Conservation (phyloP, 352 stramenopile species). For the Chrysophaeum taylorii region DNA sequence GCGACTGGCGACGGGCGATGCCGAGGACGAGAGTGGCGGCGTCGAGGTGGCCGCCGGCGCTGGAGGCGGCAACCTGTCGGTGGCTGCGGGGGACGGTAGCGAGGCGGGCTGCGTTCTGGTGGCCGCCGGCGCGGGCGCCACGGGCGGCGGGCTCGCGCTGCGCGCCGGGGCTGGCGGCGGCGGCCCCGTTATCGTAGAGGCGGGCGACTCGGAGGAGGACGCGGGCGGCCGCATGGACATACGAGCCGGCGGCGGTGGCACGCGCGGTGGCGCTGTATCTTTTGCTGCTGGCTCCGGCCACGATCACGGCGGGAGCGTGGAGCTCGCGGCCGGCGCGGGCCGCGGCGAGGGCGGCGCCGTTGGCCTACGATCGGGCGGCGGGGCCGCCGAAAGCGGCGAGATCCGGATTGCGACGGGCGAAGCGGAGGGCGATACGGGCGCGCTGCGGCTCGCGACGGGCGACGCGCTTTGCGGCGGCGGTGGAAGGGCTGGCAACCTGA, state of each 20-base stretch:
- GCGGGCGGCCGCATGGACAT: slow-evolving; percentile 20
- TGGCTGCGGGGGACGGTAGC: slow-evolving; percentile 4
- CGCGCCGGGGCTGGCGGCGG: slow-evolving; percentile 13
- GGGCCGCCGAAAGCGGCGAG: not conserved
- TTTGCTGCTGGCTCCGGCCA: slow-evolving; percentile 29
- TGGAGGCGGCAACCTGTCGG: not conserved
- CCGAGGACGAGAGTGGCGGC: not conserved
- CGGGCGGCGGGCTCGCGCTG: slow-evolving; percentile 11
- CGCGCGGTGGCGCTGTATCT: slow-evolving; percentile 20
- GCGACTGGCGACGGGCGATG: too few relatives aligned
- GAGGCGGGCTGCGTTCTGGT: slow-evolving; percentile 13
- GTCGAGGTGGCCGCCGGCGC: slow-evolving; percentile 20
- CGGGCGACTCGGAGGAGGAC: not conserved
- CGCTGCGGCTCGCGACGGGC: slow-evolving; percentile 18
- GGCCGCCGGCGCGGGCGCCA: slow-evolving; percentile 13
- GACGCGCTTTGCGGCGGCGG: not conserved
- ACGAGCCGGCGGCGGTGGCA: slow-evolving; percentile 16
- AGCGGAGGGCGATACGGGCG: slow-evolving; percentile 19
- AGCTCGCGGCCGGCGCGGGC: slow-evolving; percentile 13
- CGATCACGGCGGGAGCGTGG: not conserved
- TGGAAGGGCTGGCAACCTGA: not conserved
- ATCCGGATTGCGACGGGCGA: slow-evolving; percentile 21
- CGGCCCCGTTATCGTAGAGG: slow-evolving; percentile 13
- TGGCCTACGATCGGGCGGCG: not conserved
- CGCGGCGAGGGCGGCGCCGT: not conserved